Evolutionary conservation across 176 grass and related monocot species (phyloP), one percentile per base, ranked within the genome.

Genomic region (Guadua angustifolia): DNA sequence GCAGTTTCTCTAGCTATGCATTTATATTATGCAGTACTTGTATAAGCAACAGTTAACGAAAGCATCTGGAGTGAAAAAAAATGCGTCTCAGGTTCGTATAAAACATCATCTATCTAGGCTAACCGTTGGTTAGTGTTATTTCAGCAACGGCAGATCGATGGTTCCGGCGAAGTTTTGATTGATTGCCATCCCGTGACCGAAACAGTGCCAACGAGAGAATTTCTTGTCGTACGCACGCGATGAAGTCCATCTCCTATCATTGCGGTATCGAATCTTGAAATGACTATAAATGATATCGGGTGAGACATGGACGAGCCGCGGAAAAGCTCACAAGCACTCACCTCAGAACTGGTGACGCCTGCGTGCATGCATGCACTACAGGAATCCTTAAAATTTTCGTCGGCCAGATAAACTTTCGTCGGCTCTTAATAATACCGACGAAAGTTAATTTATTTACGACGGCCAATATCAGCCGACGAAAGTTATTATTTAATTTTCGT

Each of bases 211-310:
- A 17, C 26, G 57, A 86, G n/a, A 16, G 0, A 14, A 3, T 55
- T n/a, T 19, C 19, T 42, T 42, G 69, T 56, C 49, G 65, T 22
- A 17, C 33, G 29, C 44, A 42, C 19, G 14, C 4, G 9, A 39
- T 4, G 19, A 59, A 52, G 70, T 22, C 65, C 66, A 8, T 39
- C 9, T 36, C 40, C 5, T 18, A 82, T 77, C 42, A 69, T 70
- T 49, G 47, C 36, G 46, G 46, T 50, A n/a, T 77, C 78, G 80
- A 83, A 63, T 52, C 33, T 11, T 59, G 53, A 83, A n/a, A 44
- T 63, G 73, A 88, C 73, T 4, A 1, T 64, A 49, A 7, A 82
- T 17, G 53, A 38, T 17, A 35, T 38, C 68, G 52, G 7, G 63
- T 4, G 63, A 77, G 72, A 69, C 80, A 78, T 19, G 73, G 32